Conservation (phyloP, 2,329 filamentous ascomycete genomes). For the Ophiostoma australiae region DNA sequence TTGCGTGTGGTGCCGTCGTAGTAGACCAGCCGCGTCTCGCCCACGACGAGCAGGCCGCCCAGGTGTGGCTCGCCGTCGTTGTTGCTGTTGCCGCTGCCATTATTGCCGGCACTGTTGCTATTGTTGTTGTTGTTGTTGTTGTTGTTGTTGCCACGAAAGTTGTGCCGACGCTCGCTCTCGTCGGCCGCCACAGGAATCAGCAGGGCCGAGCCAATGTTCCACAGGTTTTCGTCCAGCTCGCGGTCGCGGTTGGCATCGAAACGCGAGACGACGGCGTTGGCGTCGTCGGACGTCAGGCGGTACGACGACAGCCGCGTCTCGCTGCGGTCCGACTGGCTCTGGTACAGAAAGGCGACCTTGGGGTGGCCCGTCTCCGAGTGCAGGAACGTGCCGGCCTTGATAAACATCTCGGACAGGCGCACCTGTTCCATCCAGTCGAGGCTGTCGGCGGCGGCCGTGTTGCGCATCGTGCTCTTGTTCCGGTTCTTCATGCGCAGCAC, state of each 20-base stretch:
- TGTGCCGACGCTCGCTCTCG: constrained; percentile 55
- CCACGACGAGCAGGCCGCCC: constrained; percentile 68
- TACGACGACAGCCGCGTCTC: constrained; percentile 56
- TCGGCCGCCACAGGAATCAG: constrained; percentile 57
- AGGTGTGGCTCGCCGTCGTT: constrained; percentile 52
- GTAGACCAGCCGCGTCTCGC: constrained; percentile 78
- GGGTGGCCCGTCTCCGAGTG: constrained; percentile 56
- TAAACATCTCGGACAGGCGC: constrained; percentile 54
- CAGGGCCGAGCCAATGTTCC: constrained; percentile 54
- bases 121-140: constrained; percentile 9
- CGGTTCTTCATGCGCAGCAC: constrained; percentile 48
- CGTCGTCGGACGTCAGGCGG: constrained; percentile 54
- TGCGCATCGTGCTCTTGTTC: constrained; percentile 36
- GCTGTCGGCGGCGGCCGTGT: constrained; percentile 25
- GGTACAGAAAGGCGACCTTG: constrained; percentile 55
- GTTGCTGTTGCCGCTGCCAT: constrained; percentile 28
- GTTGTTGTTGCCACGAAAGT: constrained; percentile 46
- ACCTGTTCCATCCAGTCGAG: constrained; percentile 51
- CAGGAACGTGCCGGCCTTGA: constrained; percentile 54
- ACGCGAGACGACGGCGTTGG: constrained; percentile 47
- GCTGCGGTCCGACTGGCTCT: constrained; percentile 47
- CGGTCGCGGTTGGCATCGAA: constrained; percentile 54
- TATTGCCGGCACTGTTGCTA: constrained; percentile 5
- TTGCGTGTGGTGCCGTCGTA: constrained; percentile 72
- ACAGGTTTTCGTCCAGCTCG: constrained; percentile 49